A percentile compares a stretch with the other conserved stretches of the same genome.
Evolutionary conservation across 805 yeast species (phyloP).

Genomic region (Ogataea ramenticola): DNA sequence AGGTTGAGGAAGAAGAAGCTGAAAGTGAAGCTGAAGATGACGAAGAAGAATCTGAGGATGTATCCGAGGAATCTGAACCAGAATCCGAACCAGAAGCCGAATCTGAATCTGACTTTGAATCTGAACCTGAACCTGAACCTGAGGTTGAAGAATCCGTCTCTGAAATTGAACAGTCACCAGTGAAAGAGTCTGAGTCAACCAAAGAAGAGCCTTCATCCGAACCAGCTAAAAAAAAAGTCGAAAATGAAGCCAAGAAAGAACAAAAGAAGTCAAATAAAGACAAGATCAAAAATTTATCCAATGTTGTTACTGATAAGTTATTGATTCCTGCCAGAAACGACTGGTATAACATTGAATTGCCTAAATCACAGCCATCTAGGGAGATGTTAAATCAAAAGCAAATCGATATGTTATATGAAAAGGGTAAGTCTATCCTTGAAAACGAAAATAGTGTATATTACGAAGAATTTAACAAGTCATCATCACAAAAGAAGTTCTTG

Average conservation of each 20-base stretch:
- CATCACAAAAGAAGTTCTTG: conserved; percentile 81
- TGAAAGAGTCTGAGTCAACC: conserved; percentile 26
- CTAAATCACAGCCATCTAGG: conserved; percentile 18
- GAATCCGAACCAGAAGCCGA: conserved; percentile 30
- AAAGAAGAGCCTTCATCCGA: conserved; percentile 20
- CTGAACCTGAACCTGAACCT: conserved; percentile 28
- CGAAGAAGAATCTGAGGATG: conserved; percentile 16
- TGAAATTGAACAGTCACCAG: conserved; percentile 22
- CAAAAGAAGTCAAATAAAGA: conserved; percentile 23
- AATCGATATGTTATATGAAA: conserved; percentile 51
- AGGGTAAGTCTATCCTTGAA: conserved; percentile 61
- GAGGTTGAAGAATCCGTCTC: conserved; percentile 23
- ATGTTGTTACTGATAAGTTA: conserved; percentile 52
- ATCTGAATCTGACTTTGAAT: conserved; percentile 27
- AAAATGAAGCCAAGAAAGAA: conserved; percentile 18
- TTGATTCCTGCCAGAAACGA: conserved; percentile 55
- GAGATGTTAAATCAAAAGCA: conserved; percentile 42
- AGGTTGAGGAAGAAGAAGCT: conserved; percentile 1
- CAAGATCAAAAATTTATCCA: conserved; percentile 28
- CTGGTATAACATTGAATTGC: conserved; percentile 64
- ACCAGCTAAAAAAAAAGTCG: conserved; percentile 15
- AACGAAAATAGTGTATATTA: conserved; percentile 65
- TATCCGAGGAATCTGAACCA: conserved; percentile 18
- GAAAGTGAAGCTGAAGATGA: conserved; percentile 27
- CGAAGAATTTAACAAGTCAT: conserved; percentile 65